Evolutionary conservation across 495 filamentous ascomycete genomes (phyloP), one percentile per base, ranked within the genome.

Genomic region (Friedmanniomyces simplex): DNA sequence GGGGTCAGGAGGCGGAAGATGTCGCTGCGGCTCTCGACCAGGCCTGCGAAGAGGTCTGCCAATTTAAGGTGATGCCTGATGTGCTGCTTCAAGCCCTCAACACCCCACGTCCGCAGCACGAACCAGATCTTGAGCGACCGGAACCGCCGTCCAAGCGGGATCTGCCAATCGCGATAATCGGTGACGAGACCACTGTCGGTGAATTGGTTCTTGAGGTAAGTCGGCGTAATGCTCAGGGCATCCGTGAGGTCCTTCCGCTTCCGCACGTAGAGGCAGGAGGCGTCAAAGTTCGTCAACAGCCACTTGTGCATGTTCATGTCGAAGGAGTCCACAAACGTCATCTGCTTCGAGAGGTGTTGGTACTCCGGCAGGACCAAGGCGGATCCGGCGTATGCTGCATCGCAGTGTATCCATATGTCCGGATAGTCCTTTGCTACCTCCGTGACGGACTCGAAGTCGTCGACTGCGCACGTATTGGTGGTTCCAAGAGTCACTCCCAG

Each of bases 291-390:
- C 42, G 88, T 88, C 14, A 96, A 79, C 37, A 96, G 77, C 91
- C 93, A 96, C 74, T 98, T 98, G 75, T 96, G 93, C 86, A 96
- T 86, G 72, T 97, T 98, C 74, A 88, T 82, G 67, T 96, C 81
- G 75, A 93, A 96, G 65, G 84, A 89, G 71, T 96, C 89, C 57
- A 95, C 89, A 1, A 73, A 67, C 11, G 68, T 70, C 49, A 95
- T 81, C 7, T 78, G 71, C 42, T 75, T 66, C 0, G 85, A 75
- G 52, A 89, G 77, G 65, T 87, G 75, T 60, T 88, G 83, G 67
- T 85, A 89, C 65, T 95, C 89, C 18, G 88, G 83, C 16, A 82
- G 84, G 4, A 96, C 76, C 5, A 97, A 76, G 30, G 89, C 82
- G 0, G 88, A 81, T 0, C 93, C 93, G 3, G 93, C 93, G 72